Percentiles rank a stretch among this genome's conserved stretches.
phyloP scores from a whole-genome alignment of 768 basidiomycete species.

The Suillus subluteus region DNA sequence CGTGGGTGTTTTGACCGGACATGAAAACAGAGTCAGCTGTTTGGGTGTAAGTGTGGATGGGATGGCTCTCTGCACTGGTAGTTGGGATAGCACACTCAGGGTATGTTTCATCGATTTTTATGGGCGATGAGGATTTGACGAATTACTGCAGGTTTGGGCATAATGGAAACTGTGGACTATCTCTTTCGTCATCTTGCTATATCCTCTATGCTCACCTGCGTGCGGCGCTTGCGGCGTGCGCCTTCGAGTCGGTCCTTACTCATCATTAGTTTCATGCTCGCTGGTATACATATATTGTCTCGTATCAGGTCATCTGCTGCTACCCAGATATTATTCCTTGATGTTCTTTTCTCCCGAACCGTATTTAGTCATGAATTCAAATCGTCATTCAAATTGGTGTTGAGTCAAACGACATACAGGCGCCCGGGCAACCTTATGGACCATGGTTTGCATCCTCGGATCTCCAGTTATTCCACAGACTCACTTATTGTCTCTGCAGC shows the following conservation, averaged over 20 bases:
- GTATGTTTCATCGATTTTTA: conserved; percentile 47
- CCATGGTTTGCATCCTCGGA: conserved; percentile 56
- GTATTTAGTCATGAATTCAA: conserved; percentile 53
- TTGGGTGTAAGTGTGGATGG: conserved; percentile 95
- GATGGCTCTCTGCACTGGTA: conserved; percentile 98
- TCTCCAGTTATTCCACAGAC: conserved; percentile 8
- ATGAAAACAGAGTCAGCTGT: conserved; percentile 98
- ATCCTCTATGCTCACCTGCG: conserved; percentile 58
- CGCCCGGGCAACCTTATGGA: conserved; percentile 68
- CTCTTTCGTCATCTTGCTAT: conserved; percentile 26
- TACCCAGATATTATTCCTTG: conserved; percentile 37
- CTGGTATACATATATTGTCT: conserved; percentile 43
- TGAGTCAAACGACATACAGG: conserved; percentile 21
- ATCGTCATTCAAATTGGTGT: conserved; percentile 33
- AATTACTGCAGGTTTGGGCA: conserved; percentile 74
- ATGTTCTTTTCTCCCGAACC: conserved; percentile 40
- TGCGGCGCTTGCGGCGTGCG: conserved; percentile 48
- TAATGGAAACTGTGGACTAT: conserved; percentile 44
- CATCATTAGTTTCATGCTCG: conserved; percentile 38
- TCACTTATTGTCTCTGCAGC: conserved; percentile 42
- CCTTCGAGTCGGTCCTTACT: conserved; percentile 68
- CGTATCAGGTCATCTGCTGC: conserved; percentile 34
- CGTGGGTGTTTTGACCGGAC: conserved; percentile 95
- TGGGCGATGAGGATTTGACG: conserved; percentile 17
- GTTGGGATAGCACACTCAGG: conserved; percentile 97